Evolutionary conservation across 441 rosid genomes (phyloP).

Genomic region (Corymbia citriodora): DNA sequence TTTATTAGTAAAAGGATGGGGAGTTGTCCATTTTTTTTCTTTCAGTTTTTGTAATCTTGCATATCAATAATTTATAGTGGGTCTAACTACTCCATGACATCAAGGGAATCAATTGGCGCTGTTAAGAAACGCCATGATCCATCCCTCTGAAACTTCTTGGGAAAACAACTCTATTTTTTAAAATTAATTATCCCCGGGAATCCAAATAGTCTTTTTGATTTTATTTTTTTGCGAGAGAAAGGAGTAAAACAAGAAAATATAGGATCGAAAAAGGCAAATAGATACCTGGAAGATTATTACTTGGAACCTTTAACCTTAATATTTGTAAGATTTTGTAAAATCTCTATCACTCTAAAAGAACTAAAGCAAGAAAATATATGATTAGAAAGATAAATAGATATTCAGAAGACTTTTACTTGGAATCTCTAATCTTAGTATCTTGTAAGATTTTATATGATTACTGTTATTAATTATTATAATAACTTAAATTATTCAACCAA

Average conservation of each 20-base stretch:
- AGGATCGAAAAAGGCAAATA: no score
- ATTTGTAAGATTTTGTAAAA: no score
- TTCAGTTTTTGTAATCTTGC: neutral
- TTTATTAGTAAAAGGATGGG: neutral
- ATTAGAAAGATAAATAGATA: fast-evolving
- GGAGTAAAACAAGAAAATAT: no score
- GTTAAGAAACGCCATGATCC: neutral
- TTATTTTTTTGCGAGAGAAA: neutral
- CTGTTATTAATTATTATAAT: fast-evolving
- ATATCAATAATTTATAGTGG: neutral
- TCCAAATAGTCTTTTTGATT: neutral
- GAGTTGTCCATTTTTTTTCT: neutral
- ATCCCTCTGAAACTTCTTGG: neutral
- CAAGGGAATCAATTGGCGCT: neutral
- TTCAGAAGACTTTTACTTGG: fast-evolving
- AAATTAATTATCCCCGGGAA: neutral
- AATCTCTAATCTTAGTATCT: neutral
- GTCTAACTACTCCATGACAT: neutral
- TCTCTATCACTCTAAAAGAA: fast-evolving
- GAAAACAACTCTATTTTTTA: neutral
- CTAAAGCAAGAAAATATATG: neutral
- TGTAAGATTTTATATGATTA: fast-evolving
- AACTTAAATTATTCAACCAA: neutral
- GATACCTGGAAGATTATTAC: no score
- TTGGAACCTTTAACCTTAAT: no score